These are phyloP conservation scores for Phialocephala sp. DNA, from an alignment of 2,329 filamentous ascomycete species.

Conservation along the genomic window DNA sequence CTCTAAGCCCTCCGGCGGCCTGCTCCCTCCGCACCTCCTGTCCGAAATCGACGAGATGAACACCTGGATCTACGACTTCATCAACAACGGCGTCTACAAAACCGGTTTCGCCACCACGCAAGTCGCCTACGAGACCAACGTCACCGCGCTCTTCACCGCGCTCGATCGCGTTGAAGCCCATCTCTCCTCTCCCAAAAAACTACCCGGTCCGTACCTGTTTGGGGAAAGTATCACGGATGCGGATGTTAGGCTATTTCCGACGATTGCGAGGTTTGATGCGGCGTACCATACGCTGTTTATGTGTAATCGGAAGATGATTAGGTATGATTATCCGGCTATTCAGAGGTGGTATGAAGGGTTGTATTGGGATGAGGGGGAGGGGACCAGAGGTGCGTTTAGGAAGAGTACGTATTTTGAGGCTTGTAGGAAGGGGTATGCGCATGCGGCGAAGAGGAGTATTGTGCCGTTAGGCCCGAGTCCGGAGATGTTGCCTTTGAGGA, in stretches of 20 bases:
- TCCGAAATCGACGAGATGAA: conserved; percentile 52
- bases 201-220: conserved; percentile 57
- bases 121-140: conserved; percentile 78
- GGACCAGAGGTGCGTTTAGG: background rate
- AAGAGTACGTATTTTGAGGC: conserved; percentile 8
- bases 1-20: conserved; percentile 17
- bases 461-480: background rate
- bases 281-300: conserved; percentile 70
- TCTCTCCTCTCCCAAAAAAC: conserved; percentile 50
- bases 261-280: conserved; percentile 69
- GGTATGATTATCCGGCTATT: conserved; percentile 63
- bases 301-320: conserved; percentile 67
- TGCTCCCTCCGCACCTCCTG: conserved; percentile 12
- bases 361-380: conserved; percentile 7
- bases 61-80: conserved; percentile 75
- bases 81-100: conserved; percentile 73
- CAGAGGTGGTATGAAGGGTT: conserved; percentile 7
- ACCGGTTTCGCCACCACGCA: conserved; percentile 83
- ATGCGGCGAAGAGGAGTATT: background rate
- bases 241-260: conserved; percentile 71
- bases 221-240: conserved; percentile 70
- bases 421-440: background rate
- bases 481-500: background rate
- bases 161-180: conserved; percentile 78
- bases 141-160: conserved; percentile 71